phyloP scores from a whole-genome alignment of 2,329 filamentous ascomycete genomes.

The Ascochyta fabae region DNA sequence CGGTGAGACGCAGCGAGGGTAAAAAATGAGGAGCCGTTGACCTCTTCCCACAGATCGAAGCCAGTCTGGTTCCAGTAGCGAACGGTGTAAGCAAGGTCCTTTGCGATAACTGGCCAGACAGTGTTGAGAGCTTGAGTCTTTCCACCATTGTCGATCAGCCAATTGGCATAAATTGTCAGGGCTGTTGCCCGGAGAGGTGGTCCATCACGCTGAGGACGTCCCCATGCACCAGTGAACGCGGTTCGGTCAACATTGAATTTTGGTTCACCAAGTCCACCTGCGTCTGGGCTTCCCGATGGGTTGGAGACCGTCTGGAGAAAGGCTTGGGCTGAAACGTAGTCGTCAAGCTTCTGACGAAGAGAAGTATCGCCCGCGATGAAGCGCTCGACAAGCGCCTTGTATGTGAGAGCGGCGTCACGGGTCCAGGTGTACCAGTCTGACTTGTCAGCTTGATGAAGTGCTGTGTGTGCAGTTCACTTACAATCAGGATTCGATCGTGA shows the following conservation, averaged over 20 bases:
- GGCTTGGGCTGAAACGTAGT: constrained; percentile 73
- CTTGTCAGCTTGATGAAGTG: not conserved
- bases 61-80: constrained; percentile 68
- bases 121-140: constrained; percentile 50
- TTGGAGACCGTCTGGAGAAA: constrained; percentile 71
- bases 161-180: constrained; percentile 74
- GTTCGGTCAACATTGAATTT: constrained; percentile 73
- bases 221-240: constrained; percentile 73
- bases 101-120: constrained; percentile 76
- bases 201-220: constrained; percentile 79
- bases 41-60: constrained; percentile 86
- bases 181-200: constrained; percentile 78
- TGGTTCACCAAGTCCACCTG: constrained; percentile 69
- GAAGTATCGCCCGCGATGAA: constrained; percentile 66
- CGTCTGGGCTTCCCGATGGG: constrained; percentile 65
- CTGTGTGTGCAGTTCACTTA: constrained; percentile 28
- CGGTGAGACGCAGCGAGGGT: constrained; percentile 74
- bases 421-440: constrained; percentile 82
- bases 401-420: constrained; percentile 72
- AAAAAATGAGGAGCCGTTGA: constrained; percentile 79
- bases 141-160: constrained; percentile 69
- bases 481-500: constrained; percentile 62
- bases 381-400: constrained; percentile 72
- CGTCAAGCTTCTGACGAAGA: constrained; percentile 67
- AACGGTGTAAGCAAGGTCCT: constrained; percentile 77